These are phyloP conservation scores for Boletus rubescentipes DNA, from an alignment of 768 basidiomycete species.

Conservation along the genomic window DNA sequence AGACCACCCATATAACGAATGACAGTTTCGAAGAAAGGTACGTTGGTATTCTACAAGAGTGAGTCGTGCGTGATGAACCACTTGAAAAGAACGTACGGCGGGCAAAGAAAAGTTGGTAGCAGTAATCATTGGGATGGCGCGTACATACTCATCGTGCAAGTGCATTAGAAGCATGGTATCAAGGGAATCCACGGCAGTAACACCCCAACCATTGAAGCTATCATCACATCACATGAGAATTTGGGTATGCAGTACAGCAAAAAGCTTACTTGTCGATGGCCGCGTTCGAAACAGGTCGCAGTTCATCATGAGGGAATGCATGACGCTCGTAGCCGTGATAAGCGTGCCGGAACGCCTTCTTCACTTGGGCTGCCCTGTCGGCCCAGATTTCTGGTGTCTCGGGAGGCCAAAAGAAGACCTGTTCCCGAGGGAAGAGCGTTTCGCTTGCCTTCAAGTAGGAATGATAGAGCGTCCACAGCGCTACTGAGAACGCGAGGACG, in stretches of 20 bases:
- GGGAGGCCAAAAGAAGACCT: conserved; percentile 17
- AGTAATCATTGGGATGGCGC: conserved; percentile 56
- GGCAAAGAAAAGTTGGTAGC: conserved; percentile 49
- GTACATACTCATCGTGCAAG: conserved; percentile 64
- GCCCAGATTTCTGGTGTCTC: conserved; percentile 46
- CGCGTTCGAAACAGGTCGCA: conserved; percentile 50
- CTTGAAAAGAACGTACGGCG: conserved; percentile 32
- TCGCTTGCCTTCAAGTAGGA: background rate
- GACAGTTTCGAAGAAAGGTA: conserved; percentile 79
- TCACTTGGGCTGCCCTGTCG: conserved; percentile 54
- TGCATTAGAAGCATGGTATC: conserved; percentile 87
- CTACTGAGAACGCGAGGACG: conserved; percentile 10
- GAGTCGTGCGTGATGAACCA: background rate
- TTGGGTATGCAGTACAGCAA: background rate
- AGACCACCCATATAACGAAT: conserved; percentile 91
- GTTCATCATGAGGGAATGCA: conserved; percentile 64
- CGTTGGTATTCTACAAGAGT: conserved; percentile 29
- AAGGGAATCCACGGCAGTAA: conserved; percentile 76
- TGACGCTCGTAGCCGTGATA: conserved; percentile 63
- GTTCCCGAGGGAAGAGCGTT: conserved; percentile 9
- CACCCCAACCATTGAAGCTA: conserved; percentile 81
- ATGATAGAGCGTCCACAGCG: conserved; percentile 23
- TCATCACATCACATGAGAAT: background rate
- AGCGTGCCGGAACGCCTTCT: conserved; percentile 62
- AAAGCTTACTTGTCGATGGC: conserved; percentile 50